Evolutionary conservation across 2,329 filamentous ascomycete species (phyloP).

Genomic region (Hymenoscyphus scutula): DNA sequence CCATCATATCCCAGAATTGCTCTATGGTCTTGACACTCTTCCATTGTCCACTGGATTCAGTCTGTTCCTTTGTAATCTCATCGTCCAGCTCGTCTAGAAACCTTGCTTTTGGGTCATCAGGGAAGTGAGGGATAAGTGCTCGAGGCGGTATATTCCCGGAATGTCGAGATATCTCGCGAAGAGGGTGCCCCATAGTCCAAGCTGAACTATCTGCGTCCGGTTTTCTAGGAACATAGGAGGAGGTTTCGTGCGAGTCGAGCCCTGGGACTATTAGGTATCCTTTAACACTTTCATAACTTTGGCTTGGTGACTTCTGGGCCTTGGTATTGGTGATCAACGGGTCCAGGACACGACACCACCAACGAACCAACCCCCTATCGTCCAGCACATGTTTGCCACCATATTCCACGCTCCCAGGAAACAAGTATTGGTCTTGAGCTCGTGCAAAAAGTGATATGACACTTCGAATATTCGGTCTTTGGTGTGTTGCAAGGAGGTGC

Average conservation of each 20-base stretch:
- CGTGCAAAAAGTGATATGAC: constrained; percentile 89
- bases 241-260: constrained; percentile 75
- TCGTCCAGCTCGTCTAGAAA: constrained; percentile 88
- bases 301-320: background rate
- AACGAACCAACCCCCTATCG: constrained; percentile 84
- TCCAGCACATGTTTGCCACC: constrained; percentile 84
- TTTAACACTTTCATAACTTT: constrained; percentile 50
- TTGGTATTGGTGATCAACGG: constrained; percentile 51
- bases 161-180: constrained; percentile 64
- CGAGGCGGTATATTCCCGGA: constrained; percentile 68
- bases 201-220: constrained; percentile 36
- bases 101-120: constrained; percentile 91
- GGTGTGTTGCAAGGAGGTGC: constrained; percentile 67
- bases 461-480: constrained; percentile 62
- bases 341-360: constrained; percentile 91
- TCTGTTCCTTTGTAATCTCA: constrained; percentile 61
- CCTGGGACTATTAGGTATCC: constrained; percentile 88
- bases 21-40: constrained; percentile 77
- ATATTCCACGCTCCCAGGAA: constrained; percentile 87
- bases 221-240: constrained; percentile 68
- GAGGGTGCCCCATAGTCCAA: constrained; percentile 70
- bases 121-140: constrained; percentile 85
- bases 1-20: constrained; percentile 99
- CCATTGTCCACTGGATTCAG: constrained; percentile 68
- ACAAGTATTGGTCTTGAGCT: constrained; percentile 90